Base-by-base conservation (phyloP, 441 rosid species). In the Dalechampia spathulata region DNA sequence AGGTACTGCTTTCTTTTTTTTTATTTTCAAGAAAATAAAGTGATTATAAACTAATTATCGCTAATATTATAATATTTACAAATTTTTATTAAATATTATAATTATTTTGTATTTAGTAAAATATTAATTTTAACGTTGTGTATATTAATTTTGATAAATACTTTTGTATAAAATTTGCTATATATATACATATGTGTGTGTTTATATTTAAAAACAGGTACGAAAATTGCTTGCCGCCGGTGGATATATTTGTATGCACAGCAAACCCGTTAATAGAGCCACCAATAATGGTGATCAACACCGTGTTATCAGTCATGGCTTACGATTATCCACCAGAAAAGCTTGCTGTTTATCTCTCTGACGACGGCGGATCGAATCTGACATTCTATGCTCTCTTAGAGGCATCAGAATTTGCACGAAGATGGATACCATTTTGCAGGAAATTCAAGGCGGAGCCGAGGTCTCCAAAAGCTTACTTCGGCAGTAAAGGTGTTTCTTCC, bases 171-270 rank as follows among this genome's bases (percentile, higher is more conserved):
- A 28, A 3, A 3, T 28, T 3, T 28, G 3, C 7, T 7, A 3
- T 28, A 3, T 3, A 2, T 6, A 32, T 6, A 25, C 10, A 4
- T 13, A 9, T 39, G 16, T 12, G 30, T 15, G 0, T n/a, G 41
- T 16, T 11, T 8, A 55, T n/a, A n/a, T n/a, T n/a, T n/a, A n/a
- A n/a, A n/a, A 40, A 21, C 71, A 82, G 77, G 19, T 50, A 64
- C 13, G 73, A 61, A 37, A 47, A 79, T 2, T 28, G 43, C n/a
- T 57, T 67, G 63, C 91, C 87, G 1, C 55, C 57, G 9, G 76
- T 90, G 17, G 96, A 90, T 62, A 52, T 87, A 1, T 90, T 81
- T 23, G 85, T 85, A 11, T 83, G 90, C 84, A 90, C 93, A 1
- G 91, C 87, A 12, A 86, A 84, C 58, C 93, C 90, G 0, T 51